These are phyloP conservation scores for Primulina tabacum DNA, from an alignment of 257 asterid species.

Conservation along the genomic window DNA sequence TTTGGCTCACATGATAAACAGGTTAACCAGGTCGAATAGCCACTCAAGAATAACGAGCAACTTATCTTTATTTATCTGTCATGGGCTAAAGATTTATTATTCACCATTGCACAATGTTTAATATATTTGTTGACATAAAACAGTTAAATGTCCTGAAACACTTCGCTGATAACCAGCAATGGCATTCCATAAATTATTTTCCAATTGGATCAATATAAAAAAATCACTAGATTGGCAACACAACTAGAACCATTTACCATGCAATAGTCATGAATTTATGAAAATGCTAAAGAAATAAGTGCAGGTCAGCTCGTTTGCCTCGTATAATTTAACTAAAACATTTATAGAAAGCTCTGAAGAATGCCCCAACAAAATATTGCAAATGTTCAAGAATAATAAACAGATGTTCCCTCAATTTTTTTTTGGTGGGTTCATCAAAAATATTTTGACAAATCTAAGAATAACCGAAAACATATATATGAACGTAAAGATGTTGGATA, in stretches of 20 bases:
- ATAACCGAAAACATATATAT: not conserved
- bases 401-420: not conserved
- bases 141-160: not conserved
- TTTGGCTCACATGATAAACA: constrained; percentile 20
- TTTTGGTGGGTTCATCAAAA: not conserved
- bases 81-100: not conserved
- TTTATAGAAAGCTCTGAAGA: too few relatives aligned
- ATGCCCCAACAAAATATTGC: not conserved
- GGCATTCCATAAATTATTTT: not conserved
- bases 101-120: not conserved
- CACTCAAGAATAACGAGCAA: not conserved
- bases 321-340: not conserved
- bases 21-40: not conserved
- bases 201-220: not conserved
- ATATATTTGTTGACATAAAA: not conserved
- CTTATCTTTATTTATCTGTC: constrained; percentile 5
- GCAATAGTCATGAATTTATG: not conserved
- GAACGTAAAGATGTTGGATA: not conserved
- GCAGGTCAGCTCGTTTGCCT: not conserved
- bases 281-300: not conserved
- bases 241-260: too few relatives aligned
- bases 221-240: not conserved
- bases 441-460: not conserved
- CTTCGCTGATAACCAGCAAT: not conserved
- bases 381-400: not conserved